These are phyloP conservation scores for Pleurotus tuber-regium DNA, from an alignment of 768 basidiomycete genomes.

Conservation along the genomic window DNA sequence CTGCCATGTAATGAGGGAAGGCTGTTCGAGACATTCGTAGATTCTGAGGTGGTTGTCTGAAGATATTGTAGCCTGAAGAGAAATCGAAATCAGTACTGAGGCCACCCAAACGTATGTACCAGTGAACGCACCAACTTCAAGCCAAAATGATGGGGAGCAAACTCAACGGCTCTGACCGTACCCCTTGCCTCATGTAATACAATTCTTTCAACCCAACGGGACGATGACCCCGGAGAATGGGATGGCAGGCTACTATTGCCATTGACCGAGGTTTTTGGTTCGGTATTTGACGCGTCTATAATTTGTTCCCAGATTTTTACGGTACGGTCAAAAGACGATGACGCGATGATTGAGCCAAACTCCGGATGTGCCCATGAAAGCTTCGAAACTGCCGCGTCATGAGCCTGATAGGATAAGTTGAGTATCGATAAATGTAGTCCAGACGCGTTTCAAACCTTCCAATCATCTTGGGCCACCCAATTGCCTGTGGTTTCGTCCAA, in stretches of 20 bases:
- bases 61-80: conserved; percentile 82
- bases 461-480: conserved; percentile 84
- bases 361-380: conserved; percentile 92
- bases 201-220: conserved; percentile 73
- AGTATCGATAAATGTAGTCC: background rate
- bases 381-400: conserved; percentile 85
- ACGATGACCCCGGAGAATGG: conserved; percentile 20
- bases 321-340: conserved; percentile 85
- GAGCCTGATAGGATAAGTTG: conserved; percentile 58
- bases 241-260: conserved; percentile 21
- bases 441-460: conserved; percentile 66
- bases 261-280: conserved; percentile 12
- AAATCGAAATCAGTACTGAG: too few species aligned
- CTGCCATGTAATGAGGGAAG: conserved; percentile 71
- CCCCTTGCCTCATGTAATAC: conserved; percentile 82
- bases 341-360: conserved; percentile 85
- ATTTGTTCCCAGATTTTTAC: conserved; percentile 90
- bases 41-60: conserved; percentile 86
- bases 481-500: conserved; percentile 68
- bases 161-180: conserved; percentile 83
- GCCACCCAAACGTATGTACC: background rate
- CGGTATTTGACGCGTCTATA: conserved; percentile 2
- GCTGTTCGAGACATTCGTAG: conserved; percentile 87
- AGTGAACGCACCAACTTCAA: conserved; percentile 68
- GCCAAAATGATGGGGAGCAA: conserved; percentile 84